Evolutionary conservation across 164 flowering plant genomes (phyloP), one percentile per base, ranked within the genome.

Genomic region (Protea cynaroides): DNA sequence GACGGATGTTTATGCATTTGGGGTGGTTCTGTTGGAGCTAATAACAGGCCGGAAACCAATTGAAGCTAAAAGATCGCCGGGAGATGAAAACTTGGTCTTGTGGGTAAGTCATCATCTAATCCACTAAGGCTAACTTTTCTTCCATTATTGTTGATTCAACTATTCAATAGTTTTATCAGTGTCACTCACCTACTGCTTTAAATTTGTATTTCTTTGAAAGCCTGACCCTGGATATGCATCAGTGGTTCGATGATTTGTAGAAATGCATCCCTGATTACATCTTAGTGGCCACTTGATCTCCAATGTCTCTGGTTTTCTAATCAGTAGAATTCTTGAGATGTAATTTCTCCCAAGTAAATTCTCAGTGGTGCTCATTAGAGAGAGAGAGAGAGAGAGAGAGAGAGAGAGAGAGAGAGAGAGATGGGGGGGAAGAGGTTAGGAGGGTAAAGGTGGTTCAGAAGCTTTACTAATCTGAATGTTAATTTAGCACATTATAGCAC

Each of bases 1-100:
- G 70, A 92, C 96, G 4, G 98, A 92, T 79, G 86, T 92, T 1
- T 92, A 86, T 73, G 96, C 96, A 23, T 83, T 88, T 58, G 98
- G 98, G 12, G 92, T 92, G 36, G 96, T 92, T 56, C 77, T 92
- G 8, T 67, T 90, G 71, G 98, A 92, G 77, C 76, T 92, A 34
- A 66, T 92, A 59, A 88, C 96, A 1, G 96, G 98, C 10, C 71
- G 96, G 63, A 88, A 90, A 68, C 96, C 98, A 19, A 86, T 90
- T 36, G 96, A 92, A 71, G 74, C 88, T 23, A 76, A 63, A 67
- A 82, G 89, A 78, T 76, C 88, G 22, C 77, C 80, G 2, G 87
- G 89, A 65, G 96, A 88, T 69, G 98, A 88, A 76, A 92, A 88
- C 70, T 72, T 92, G 79, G 86, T 92, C 36, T 40, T 74, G 7